phyloP scores from a whole-genome alignment of 163 green algal species.

The Scenedesmus sp. region DNA sequence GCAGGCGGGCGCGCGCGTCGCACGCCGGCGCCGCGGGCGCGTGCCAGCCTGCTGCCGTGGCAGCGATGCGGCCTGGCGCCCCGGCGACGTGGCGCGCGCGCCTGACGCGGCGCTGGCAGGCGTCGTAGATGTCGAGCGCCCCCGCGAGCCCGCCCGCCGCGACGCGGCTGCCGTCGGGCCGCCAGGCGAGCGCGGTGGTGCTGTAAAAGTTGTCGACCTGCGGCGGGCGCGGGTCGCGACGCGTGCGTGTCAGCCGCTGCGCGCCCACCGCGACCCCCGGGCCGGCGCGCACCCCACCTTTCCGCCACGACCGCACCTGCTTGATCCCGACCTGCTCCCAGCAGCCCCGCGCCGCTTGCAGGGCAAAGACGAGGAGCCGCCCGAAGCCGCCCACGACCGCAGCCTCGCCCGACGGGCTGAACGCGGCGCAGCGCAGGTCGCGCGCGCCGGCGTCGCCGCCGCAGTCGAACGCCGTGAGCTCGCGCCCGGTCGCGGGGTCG shows the following conservation, averaged over 20 bases:
- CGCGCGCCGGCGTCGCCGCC: conserved; percentile 53
- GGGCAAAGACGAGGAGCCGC: conserved; percentile 73
- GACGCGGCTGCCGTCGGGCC: conserved; percentile 76
- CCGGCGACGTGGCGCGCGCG: neutral
- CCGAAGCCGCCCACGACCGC: conserved; percentile 77
- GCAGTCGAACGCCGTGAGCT: conserved; percentile 73
- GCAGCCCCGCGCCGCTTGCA: conserved; percentile 42
- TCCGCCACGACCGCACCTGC: conserved; percentile 54
- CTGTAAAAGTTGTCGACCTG: conserved; percentile 79
- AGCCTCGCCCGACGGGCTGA: conserved; percentile 78
- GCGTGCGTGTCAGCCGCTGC: too few species aligned
- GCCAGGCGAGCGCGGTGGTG: conserved; percentile 75
- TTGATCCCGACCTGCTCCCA: conserved; percentile 70
- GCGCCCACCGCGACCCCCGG: neutral
- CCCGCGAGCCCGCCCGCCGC: conserved; percentile 75
- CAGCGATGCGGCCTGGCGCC: too few species aligned
- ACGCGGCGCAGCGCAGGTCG: conserved; percentile 63
- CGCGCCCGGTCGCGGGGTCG: conserved; percentile 52
- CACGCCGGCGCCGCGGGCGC: too few species aligned
- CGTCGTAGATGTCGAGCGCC: conserved; percentile 82
- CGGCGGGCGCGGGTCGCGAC: neutral
- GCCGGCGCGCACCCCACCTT: neutral
- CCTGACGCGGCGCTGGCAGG: conserved; percentile 58
- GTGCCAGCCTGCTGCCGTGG: neutral
- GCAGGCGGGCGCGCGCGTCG: neutral